These are phyloP conservation scores for Aureobasidium mangrovei DNA, from an alignment of 2,329 filamentous ascomycete species.

Conservation along the genomic window DNA sequence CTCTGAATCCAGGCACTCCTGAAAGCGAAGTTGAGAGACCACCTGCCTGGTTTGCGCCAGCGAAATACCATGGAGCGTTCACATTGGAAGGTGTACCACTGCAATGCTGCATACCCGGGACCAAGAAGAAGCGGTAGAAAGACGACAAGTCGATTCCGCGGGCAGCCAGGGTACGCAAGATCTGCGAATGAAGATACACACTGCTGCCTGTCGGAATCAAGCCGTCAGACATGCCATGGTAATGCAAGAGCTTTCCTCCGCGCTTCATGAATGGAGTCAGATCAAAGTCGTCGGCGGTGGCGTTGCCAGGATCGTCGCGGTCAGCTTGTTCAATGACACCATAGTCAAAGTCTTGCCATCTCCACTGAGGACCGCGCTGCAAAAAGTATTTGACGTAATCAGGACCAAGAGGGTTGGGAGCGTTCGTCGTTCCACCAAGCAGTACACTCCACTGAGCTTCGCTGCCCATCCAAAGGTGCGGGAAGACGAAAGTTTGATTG, in stretches of 20 bases:
- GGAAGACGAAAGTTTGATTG: constrained; percentile 36
- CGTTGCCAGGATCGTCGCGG: constrained; percentile 38
- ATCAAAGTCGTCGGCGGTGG: constrained; percentile 41
- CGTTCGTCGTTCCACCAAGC: constrained; percentile 24
- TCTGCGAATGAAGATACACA: constrained; percentile 44
- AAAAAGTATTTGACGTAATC: constrained; percentile 38
- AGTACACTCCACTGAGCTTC: constrained; percentile 31
- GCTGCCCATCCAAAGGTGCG: constrained; percentile 30
- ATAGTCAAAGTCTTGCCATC: constrained; percentile 32
- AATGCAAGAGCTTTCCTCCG: constrained; percentile 35
- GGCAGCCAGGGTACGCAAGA: constrained; percentile 30
- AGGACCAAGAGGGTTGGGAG: constrained; percentile 30
- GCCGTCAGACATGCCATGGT: constrained; percentile 38
- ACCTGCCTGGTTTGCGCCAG: constrained; percentile 28
- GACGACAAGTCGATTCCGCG: constrained; percentile 29
- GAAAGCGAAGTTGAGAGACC: constrained; percentile 18
- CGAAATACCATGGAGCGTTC: constrained; percentile 40
- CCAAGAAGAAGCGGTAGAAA: constrained; percentile 37
- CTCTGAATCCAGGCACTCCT: constrained; percentile 26
- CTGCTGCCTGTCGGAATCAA: constrained; percentile 44
- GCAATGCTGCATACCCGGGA: constrained; percentile 39
- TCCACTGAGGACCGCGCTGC: constrained; percentile 30
- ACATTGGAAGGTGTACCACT: constrained; percentile 20
- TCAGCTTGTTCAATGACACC: constrained; percentile 33
- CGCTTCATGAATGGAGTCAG: constrained; percentile 36